Evolutionary conservation across 148 eudicot genomes (phyloP), one percentile per base, ranked within the genome.

Genomic region (Rhododendron griersonianum): DNA sequence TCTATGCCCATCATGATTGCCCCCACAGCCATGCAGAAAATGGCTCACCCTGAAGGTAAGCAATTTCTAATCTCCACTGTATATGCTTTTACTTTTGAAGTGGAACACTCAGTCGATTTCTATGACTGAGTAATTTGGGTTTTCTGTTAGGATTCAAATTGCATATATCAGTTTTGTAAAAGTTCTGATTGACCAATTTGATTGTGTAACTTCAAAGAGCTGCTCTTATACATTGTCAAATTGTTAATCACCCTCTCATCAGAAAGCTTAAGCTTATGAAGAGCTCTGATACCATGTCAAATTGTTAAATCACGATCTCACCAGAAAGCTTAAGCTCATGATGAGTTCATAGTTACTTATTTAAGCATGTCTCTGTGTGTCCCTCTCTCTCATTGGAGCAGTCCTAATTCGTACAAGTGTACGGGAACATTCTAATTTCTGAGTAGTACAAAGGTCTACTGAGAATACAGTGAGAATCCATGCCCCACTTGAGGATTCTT

Each of bases 1-100:
- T 93, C 98, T 37, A 94, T 95, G 97, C 99, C 99, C 41, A 95
- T 96, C 88, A 96, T 96, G 99, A 81, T 96, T 71, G 99, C 99
- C 83, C 99, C 99, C n/a, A 95, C 98, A 71, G 98, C 98, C 48
- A 41, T 96, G 82, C 99, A 96, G 88, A 96, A 96, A 93, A 95
- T 96, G 98, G 99, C 98, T 86, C 99, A 96, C 84, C 98, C 99
- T 86, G 96, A 96, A 50, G 99, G 99, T 96, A 88, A 53, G 81
- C 45, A 2, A 2, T 51, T 5, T 65, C 47, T 63, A 3, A 69
- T 39, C 30, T 86, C 47, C 3, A 30, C 11, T 8, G 7, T 74
- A 63, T 11, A 35, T n/a, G 15, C 45, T 77, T 77, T 33, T 15
- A 77, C 7, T 16, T 33, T 67, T 75, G 44, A 75, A 48, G 30